Conservation (phyloP, 257 asterid species). For the Salvia hispanica region DNA sequence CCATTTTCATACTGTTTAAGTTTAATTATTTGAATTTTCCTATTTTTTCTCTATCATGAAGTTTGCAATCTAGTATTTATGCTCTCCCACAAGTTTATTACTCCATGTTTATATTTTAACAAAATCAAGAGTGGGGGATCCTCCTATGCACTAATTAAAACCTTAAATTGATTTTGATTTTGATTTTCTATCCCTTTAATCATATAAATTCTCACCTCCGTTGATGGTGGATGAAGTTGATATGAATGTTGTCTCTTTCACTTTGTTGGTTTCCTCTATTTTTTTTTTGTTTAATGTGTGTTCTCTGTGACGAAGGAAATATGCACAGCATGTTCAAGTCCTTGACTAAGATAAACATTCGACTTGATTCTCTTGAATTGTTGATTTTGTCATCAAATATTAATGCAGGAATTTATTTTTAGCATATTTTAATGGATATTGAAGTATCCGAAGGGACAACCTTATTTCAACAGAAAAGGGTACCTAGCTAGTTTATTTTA, state of each 20-base stretch:
- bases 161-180: too few relatives aligned
- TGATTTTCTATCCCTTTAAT: slow-evolving; percentile 8
- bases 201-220: slow-evolving; percentile 5
- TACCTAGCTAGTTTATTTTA: not conserved
- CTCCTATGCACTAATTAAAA: slow-evolving; percentile 5
- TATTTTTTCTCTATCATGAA: not conserved
- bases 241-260: not conserved
- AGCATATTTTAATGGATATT: slow-evolving; percentile 10
- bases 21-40: not conserved
- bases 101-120: not conserved
- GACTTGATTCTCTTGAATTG: not conserved
- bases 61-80: not conserved
- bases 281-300: too few relatives aligned
- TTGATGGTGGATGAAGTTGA: slow-evolving; percentile 20
- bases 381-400: not conserved
- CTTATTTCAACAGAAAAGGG: slow-evolving; percentile 15
- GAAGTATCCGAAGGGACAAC: slow-evolving; percentile 22
- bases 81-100: not conserved
- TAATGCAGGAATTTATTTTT: not conserved
- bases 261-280: too few relatives aligned
- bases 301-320: not conserved
- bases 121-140: slow-evolving; percentile 12
- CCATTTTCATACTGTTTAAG: too few relatives aligned
- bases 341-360: not conserved
- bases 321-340: not conserved